Conservation (phyloP, 768 basidiomycete species). For the Termitomyces sp. region DNA sequence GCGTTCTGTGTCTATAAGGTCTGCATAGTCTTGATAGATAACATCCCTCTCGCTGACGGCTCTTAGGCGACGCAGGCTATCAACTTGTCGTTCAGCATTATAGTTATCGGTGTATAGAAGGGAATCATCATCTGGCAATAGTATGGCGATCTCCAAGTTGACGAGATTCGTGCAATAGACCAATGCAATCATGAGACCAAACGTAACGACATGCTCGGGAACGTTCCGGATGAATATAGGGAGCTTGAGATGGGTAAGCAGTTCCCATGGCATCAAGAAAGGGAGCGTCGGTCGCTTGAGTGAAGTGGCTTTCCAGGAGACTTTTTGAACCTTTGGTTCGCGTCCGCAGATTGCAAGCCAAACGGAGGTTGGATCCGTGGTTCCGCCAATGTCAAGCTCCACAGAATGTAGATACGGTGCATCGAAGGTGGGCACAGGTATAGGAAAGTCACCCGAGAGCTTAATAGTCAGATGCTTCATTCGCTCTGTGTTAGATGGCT, state of each 20-base stretch:
- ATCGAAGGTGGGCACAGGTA: background rate
- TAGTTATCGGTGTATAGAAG: background rate
- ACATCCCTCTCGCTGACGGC: background rate
- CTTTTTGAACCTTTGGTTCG: background rate
- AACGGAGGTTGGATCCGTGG: background rate
- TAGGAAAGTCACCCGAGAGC: background rate
- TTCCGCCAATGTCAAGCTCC: background rate
- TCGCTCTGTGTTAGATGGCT: background rate
- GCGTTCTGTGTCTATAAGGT: background rate
- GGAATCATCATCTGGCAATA: background rate
- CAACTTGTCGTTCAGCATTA: background rate
- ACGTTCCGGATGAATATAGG: too few species aligned
- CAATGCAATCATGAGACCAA: background rate
- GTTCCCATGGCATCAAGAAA: background rate
- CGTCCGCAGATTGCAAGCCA: background rate
- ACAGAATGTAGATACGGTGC: background rate
- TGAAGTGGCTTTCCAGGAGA: background rate
- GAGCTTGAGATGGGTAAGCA: conserved; percentile 7
- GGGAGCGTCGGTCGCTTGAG: background rate
- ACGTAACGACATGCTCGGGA: background rate
- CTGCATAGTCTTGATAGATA: background rate
- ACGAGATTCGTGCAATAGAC: conserved; percentile 3
- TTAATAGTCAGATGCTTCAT: background rate
- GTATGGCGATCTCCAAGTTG: conserved; percentile 3
- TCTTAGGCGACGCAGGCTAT: background rate